These are phyloP conservation scores for Hortiboletus campestris DNA, from an alignment of 768 basidiomycete genomes.

Conservation along the genomic window DNA sequence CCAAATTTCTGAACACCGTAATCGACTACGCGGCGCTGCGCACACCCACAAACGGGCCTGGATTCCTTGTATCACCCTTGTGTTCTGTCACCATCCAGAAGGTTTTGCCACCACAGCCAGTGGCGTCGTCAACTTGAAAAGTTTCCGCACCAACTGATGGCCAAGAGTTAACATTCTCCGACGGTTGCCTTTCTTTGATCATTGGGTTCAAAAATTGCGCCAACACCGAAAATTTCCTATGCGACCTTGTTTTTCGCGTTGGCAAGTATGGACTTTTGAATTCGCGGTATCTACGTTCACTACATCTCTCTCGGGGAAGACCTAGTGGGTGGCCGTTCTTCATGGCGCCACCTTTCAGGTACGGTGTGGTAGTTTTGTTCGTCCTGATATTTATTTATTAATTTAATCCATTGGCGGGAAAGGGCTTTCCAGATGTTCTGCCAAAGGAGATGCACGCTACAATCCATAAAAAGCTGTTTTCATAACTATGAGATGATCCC, in stretches of 20 bases:
- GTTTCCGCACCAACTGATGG: neutral
- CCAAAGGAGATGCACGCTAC: neutral
- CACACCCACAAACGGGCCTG: neutral
- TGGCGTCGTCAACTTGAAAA: neutral
- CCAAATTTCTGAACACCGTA: neutral
- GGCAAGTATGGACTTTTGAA: neutral
- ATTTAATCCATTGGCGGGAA: neutral
- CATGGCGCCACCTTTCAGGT: neutral
- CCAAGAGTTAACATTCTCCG: neutral
- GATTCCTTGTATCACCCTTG: neutral
- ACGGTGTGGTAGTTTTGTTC: neutral
- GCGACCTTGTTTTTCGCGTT: neutral
- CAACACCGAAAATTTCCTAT: neutral
- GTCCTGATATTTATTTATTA: neutral
- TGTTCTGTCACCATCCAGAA: neutral
- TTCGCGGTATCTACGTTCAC: neutral
- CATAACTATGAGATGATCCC: neutral
- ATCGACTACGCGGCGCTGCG: neutral
- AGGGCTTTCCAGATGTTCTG: neutral
- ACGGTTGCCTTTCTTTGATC: neutral
- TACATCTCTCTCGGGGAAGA: neutral
- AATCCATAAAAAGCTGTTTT: neutral
- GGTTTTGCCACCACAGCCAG: neutral
- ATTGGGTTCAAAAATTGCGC: neutral
- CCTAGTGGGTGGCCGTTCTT: neutral